Base-by-base conservation (phyloP, 805 yeast species). In the Candida ulmi region DNA sequence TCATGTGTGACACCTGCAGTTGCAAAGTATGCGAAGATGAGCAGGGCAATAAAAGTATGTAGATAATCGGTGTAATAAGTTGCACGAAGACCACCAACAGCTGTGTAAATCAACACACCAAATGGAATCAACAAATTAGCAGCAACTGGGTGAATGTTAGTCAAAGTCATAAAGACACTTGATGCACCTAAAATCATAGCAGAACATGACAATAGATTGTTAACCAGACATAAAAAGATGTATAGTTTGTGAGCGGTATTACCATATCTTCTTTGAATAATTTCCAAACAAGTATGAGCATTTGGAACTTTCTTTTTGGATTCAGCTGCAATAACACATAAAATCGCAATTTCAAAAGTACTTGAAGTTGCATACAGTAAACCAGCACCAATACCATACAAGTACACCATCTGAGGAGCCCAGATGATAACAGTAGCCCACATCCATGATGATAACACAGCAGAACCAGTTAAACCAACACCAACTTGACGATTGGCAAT, bases 21-120 rank as follows among this genome's bases (percentile, higher is more conserved):
- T 26, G 66, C 52, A 42, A 61, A 71, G 6, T 61, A 56, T 8
- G 54, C 57, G 46, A 59, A 69, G 17, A 70, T 59, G 18, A 63
- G 46, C 43, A 64, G 68, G 34, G 72, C 64, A 38, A 72, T 64
- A 24, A 69, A 70, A 0, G 75, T 68, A 50, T 72, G 77, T 35
- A 68, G 63, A 68, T 72, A 72, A 47, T 73, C 78, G 5, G 78
- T 68, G 28, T 73, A 54, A 45, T 72, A 72, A 3, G 79, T 73
- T 8, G 77, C 71, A 42, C 68, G 71, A 28, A 74, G 54, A 9
- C 78, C 79, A 34, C 78, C 78, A 28, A 68, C 60, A 8, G 68
- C 60, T 0, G 78, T 74, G 48, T 73, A 74, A 23, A 69, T 52
- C 41, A 68, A 55, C 16, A 74, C 78, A 31, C 74, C 72, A 15